Base-by-base conservation (phyloP, 1,284 basidiomycete genomes). In the Cryptococcus deneoformans region DNA sequence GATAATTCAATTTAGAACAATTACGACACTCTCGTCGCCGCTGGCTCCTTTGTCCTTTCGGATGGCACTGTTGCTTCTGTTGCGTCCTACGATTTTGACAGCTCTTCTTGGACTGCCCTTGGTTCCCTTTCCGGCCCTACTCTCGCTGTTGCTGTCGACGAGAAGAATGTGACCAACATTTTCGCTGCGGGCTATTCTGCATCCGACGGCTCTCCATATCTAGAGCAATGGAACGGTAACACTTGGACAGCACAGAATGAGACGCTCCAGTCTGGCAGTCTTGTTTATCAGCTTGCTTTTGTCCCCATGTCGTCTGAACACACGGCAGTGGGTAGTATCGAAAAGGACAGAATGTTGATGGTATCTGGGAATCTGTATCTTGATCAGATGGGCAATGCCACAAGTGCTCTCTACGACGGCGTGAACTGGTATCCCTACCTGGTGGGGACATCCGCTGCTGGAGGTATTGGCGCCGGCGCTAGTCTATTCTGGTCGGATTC, bases 321-420 rank as follows among this genome's bases (percentile, higher is more conserved):
- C 71, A 64, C 79, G 8, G 81, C 82, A 43, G 42, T 46, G 3
- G 72, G 93, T 87, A 64, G 79, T 79, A 57, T 98, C 59, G 85
- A 96, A 74, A 77, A 84, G 20, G 89, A 99, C 77, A 86, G 95
- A 45, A 87, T 96, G 83, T 81, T 99, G 43, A 85, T 97, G 81
- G 85, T 96, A 38, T 92, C 92, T 37, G 95, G 95, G 1, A 79
- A 84, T 34, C 76, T 98, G 42, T 81, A 84, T 20, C 86, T 90
- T 63, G 57, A 63, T 7, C 81, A 82, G 1, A 87, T 86, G 58
- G 92, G 90, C 53, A 88, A 87, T 68, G 87, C 86, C 2, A 92
- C 91, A 1, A 85, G 89, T 6, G 90, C 89, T 5, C 79, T 98
- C 56, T 98, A 86, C 68, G 95, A 99, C 72, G 95, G 95, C 2